Base-by-base conservation (phyloP, 257 asterid genomes). In the Orobanche coerulescens region DNA sequence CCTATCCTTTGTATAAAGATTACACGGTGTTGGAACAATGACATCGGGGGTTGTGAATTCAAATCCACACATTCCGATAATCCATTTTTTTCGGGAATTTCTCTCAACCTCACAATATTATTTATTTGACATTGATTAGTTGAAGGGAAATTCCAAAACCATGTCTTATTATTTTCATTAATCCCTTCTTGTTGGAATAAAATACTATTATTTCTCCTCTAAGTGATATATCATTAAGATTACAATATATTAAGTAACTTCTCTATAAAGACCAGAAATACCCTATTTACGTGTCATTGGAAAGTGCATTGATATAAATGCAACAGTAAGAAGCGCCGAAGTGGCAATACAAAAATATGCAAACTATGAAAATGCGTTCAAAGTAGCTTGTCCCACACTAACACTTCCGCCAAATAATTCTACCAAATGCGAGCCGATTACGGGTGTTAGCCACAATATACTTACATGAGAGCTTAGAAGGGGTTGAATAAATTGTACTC, bases 261-360 rank as follows among this genome's bases (percentile, higher is more conserved):
- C 33, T 34, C 43, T 37, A 60, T 60, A 60, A 24, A 42, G 40
- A 43, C 26, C 66, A 22, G 22, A 61, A 59, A 20, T 60, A 23
- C 65, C 54, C 16, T 20, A 22, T 36, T 60, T 39, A 24, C 44
- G 64, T 65, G 34, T 65, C 71, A 56, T 55, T 66, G 33, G 71
- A 44, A 66, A 66, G 58, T 66, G 65, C 58, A 66, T 66, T 40
- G 39, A 55, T 33, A 54, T 54, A 57, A 56, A 54, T 54, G 40
- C 24, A 66, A 11, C 57, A 66, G 22, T 66, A 66, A 54, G 64
- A 66, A 53, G 51, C 33, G 64, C 54, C 54, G 64, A 66, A 53
- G 51, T 25, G 64, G 63, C 54, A 53, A 65, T 65, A 65, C 62
- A 50, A 65, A 66, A 66, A 18, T 55, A 19, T 53, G 23, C 26